Base-by-base conservation (phyloP, 2,329 filamentous ascomycete genomes). In the Fusarium nodosum region DNA sequence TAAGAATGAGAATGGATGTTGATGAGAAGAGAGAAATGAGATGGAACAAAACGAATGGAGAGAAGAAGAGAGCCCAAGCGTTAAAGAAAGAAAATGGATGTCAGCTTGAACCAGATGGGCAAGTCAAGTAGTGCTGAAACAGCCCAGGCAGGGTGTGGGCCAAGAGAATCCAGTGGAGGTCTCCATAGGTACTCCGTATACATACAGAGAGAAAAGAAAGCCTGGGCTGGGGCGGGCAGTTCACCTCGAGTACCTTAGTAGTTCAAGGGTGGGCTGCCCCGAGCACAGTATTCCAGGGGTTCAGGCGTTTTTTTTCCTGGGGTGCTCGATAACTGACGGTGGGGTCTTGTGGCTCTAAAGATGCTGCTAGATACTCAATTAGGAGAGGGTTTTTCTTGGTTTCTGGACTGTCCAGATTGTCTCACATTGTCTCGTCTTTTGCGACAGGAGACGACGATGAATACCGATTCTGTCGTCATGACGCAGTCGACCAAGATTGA, bases 21-120 rank as follows among this genome's bases (percentile, higher is more conserved):
- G 65, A 55, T 68, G 63, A 71, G 54, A 63, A 50, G 62, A 66
- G 55, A 71, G 68, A 66, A 68, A 71, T 66, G 54, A 68, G 60
- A 68, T 8, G 55, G 41, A 65, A 55, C 48, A 53, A 68, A 66
- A 46, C 44, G 52, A 53, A 45, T 44, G 41, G 41, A 44, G 36
- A 38, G 54, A 68, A 59, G 67, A 64, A 64, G 58, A 71, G 63
- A 64, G 60, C 57, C 47, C 55, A 60, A 60, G 58, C 60, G 65
- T 65, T 44, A 63, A 65, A 68, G 53, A 51, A 51, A 51, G 47
- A 51, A 51, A 51, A 51, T 38, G 47, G 56, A 70, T 70, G 67
- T 64, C 66, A 67, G 67, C 61, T 64, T 64, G 44, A 30, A 61
- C 47, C 45, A 52, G 54, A 45, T 36, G 34, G 47, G 24, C 47